phyloP scores from a whole-genome alignment of 805 yeast species.

The Cyberlindnera mississippiensis region DNA sequence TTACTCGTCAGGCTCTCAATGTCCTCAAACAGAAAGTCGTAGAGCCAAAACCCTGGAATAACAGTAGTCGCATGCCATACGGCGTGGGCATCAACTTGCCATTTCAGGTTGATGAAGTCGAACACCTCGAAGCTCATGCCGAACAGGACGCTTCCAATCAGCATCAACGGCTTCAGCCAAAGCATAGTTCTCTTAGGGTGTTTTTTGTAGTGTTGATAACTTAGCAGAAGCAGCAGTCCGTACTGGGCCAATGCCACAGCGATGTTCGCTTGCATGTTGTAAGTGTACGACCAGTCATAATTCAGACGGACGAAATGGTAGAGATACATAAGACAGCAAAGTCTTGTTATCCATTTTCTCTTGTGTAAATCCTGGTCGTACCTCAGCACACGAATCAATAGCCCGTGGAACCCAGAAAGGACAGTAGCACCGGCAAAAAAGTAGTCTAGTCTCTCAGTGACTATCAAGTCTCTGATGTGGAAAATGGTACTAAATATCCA shows the following conservation, averaged over 20 bases:
- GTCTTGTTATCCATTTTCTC: constrained; percentile 35
- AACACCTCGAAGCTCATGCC: constrained; percentile 91
- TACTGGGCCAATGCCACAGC: constrained; percentile 75
- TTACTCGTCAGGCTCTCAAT: constrained; percentile 41
- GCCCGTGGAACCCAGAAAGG: constrained; percentile 69
- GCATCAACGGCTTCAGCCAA: constrained; percentile 44
- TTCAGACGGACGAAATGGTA: constrained; percentile 64
- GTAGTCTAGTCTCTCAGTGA: constrained; percentile 86
- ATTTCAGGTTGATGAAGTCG: constrained; percentile 75
- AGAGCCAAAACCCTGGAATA: constrained; percentile 74
- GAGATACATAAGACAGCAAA: constrained; percentile 48
- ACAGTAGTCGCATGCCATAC: constrained; percentile 91
- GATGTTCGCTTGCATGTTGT: constrained; percentile 90
- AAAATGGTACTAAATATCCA: constrained; percentile 86
- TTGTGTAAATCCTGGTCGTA: constrained; percentile 42
- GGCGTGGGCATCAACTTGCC: constrained; percentile 84
- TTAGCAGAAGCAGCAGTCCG: constrained; percentile 32
- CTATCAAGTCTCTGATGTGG: constrained; percentile 76
- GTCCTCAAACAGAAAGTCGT: constrained; percentile 51
- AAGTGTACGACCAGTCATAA: constrained; percentile 83
- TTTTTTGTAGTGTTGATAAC: constrained; percentile 29
- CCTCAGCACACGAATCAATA: constrained; percentile 55
- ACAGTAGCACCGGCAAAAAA: constrained; percentile 92
- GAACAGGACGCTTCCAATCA: constrained; percentile 49
- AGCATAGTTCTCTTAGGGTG: constrained; percentile 18